Conservation (phyloP, 2,329 filamentous ascomycete species). For the Furcasterigmium furcatum region DNA sequence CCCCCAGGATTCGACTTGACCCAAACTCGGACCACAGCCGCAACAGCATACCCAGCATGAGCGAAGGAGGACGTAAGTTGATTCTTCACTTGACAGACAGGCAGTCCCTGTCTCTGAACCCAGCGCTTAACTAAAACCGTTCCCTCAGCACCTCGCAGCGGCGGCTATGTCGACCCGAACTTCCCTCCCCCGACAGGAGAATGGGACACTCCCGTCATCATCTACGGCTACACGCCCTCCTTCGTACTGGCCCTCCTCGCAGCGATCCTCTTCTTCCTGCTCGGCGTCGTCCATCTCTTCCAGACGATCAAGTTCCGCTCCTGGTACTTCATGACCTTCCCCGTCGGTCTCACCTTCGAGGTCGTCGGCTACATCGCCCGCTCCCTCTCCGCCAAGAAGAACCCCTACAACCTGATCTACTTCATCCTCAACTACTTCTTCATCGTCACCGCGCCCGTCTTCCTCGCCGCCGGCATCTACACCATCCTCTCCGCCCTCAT, state of each 20-base stretch:
- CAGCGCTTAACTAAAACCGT: too few relatives aligned
- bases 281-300: constrained; percentile 31
- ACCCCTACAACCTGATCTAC: constrained; percentile 51
- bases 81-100: not conserved
- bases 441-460: constrained; percentile 57
- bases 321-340: constrained; percentile 44
- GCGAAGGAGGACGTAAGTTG: not conserved
- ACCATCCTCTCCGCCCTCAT: constrained; percentile 50
- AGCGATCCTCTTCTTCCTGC: constrained; percentile 37
- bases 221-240: constrained; percentile 47
- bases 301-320: constrained; percentile 31
- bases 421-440: constrained; percentile 60
- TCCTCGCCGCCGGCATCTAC: constrained; percentile 54
- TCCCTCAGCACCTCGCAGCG: constrained; percentile 8
- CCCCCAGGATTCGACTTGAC: too few relatives aligned
- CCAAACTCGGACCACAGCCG: not conserved
- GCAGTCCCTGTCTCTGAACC: too few relatives aligned
- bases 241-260: constrained; percentile 39
- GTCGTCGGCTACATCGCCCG: constrained; percentile 47
- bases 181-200: constrained; percentile 43
- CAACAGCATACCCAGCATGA: not conserved
- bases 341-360: constrained; percentile 42
- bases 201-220: constrained; percentile 44
- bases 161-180: constrained; percentile 46
- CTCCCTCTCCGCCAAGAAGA: constrained; percentile 40